These are phyloP conservation scores for Colletotrichum cuscutae DNA, from an alignment of 2,329 filamentous ascomycete species.

Conservation along the genomic window DNA sequence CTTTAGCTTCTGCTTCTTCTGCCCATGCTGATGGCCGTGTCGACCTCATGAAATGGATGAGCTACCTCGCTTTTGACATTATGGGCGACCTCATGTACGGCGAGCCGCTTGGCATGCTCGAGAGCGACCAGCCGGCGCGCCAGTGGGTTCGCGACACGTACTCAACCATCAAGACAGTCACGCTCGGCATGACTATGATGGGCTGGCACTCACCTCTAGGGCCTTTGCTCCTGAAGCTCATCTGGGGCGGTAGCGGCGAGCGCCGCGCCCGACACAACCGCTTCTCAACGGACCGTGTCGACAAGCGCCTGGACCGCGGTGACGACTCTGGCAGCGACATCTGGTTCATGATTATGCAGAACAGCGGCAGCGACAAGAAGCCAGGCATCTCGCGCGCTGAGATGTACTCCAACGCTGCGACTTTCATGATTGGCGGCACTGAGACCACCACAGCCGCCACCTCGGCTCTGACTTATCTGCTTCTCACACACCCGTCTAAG, in stretches of 20 bases:
- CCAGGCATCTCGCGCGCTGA: slow-evolving; percentile 23
- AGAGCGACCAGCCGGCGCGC: slow-evolving; percentile 37
- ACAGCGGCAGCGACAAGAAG: slow-evolving; percentile 7
- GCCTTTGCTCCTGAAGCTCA: slow-evolving; percentile 16
- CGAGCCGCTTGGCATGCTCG: slow-evolving; percentile 42
- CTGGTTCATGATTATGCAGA: slow-evolving; percentile 31
- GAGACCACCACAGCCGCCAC: slow-evolving; percentile 59
- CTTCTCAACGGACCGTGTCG: slow-evolving; percentile 30
- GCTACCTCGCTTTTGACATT: slow-evolving; percentile 44
- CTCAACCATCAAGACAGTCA: slow-evolving; percentile 33
- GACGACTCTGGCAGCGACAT: slow-evolving; percentile 26
- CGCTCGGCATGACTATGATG: slow-evolving; percentile 33
- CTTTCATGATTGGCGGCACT: slow-evolving; percentile 49
- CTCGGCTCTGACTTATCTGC: slow-evolving; percentile 51
- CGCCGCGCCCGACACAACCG: slow-evolving; percentile 23
- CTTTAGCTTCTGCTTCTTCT: not conserved
- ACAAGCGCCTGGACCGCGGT: slow-evolving; percentile 29
- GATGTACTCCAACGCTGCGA: slow-evolving; percentile 36
- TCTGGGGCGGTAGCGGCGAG: slow-evolving; percentile 24
- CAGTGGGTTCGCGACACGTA: slow-evolving; percentile 42
- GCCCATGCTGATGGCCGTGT: slow-evolving; percentile 17
- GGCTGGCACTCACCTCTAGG: slow-evolving; percentile 18
- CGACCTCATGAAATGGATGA: slow-evolving; percentile 39
- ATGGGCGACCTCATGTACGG: slow-evolving; percentile 45
- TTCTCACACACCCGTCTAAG: slow-evolving; percentile 45